Evolutionary conservation across 306 rosid species (phyloP).

Genomic region (Abrus precatorius): DNA sequence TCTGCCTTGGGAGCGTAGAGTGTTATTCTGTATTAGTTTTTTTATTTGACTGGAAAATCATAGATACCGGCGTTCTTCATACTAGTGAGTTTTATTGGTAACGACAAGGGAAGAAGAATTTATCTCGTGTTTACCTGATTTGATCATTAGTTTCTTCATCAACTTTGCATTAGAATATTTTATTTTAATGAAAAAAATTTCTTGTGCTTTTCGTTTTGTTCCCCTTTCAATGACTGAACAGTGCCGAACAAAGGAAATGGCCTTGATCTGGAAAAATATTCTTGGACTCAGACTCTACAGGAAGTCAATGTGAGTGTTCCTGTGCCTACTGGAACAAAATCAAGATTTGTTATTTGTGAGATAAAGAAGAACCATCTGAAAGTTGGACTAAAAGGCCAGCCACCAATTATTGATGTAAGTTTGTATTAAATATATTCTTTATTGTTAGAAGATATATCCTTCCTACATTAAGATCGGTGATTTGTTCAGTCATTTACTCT

Average conservation of each 20-base stretch:
- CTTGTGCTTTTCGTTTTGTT: too few relatives aligned
- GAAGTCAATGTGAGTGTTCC: constrained; percentile 77
- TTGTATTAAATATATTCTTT: background rate
- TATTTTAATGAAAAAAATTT: too few relatives aligned
- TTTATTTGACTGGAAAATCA: background rate
- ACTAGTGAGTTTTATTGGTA: too few relatives aligned
- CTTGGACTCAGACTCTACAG: constrained; percentile 91
- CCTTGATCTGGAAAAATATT: constrained; percentile 81
- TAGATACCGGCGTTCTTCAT: background rate
- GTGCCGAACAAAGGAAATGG: constrained; percentile 90
- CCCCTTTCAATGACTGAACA: constrained; percentile 43
- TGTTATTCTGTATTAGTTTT: too few relatives aligned
- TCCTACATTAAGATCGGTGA: background rate
- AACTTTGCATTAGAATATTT: too few relatives aligned
- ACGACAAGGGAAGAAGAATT: too few relatives aligned
- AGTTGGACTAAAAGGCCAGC: constrained; percentile 94
- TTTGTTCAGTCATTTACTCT: background rate
- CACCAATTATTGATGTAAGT: constrained; percentile 88
- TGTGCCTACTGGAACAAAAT: constrained; percentile 84
- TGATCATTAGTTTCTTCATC: too few relatives aligned
- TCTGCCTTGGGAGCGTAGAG: background rate
- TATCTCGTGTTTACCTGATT: too few relatives aligned
- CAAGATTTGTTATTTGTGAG: constrained; percentile 75
- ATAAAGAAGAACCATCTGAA: constrained; percentile 86
- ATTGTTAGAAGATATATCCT: background rate